A percentile compares a stretch with the other conserved stretches of the same genome.
These are phyloP conservation scores for Ceratocystis ficicola DNA, from an alignment of 2,329 filamentous ascomycete species.

Conservation along the genomic window DNA sequence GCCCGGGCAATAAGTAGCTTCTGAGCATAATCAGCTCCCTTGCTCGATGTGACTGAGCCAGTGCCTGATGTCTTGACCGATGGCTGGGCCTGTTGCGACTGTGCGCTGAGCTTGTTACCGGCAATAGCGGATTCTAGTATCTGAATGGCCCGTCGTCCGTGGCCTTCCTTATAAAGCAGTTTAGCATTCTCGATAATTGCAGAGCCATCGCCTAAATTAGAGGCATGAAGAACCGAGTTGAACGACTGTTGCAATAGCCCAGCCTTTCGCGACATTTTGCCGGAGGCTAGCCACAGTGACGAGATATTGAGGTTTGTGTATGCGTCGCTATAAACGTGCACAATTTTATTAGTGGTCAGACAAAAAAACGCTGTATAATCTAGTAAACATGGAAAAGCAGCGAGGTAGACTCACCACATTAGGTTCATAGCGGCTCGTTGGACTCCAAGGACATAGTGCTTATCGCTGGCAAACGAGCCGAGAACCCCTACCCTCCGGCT, in stretches of 20 bases:
- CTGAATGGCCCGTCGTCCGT: constrained; percentile 90
- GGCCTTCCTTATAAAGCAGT: constrained; percentile 82
- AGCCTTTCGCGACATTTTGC: constrained; percentile 73
- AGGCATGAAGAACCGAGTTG: constrained; percentile 83
- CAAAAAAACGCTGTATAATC: neutral
- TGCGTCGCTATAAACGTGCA: constrained; percentile 17
- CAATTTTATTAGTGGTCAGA: neutral
- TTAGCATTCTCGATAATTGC: constrained; percentile 91
- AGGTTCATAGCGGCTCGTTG: constrained; percentile 79
- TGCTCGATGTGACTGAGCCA: constrained; percentile 22
- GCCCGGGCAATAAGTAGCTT: constrained; percentile 60
- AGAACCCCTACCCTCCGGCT: constrained; percentile 74
- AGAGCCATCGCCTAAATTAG: constrained; percentile 68
- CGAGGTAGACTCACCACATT: constrained; percentile 42
- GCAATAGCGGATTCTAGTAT: constrained; percentile 77
- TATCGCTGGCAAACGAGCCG: constrained; percentile 80
- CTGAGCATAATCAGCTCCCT: constrained; percentile 35
- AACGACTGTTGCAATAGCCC: constrained; percentile 79
- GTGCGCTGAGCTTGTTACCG: constrained; percentile 29
- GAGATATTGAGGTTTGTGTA: constrained; percentile 59
- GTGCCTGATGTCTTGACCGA: neutral
- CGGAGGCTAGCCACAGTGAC: constrained; percentile 71
- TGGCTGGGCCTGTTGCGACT: neutral
- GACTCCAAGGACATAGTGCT: constrained; percentile 82
- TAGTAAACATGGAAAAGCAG: neutral